Percentiles rank a stretch among this genome's conserved stretches.
phyloP scores from a whole-genome alignment of 2,329 filamentous ascomycete genomes.

The Zalaria obscura region DNA sequence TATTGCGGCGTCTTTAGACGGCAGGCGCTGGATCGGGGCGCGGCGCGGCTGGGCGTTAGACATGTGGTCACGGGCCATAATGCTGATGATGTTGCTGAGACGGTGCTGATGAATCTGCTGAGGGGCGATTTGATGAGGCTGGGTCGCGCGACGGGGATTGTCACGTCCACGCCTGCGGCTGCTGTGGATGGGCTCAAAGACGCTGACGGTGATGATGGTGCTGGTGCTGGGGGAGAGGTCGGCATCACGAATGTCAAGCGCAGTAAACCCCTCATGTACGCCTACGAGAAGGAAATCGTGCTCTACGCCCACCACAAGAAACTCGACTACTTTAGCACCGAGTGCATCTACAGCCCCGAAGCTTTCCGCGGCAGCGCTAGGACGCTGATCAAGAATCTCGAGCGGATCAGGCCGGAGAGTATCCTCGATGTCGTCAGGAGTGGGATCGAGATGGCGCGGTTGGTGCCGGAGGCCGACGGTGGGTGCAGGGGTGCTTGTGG shows the following conservation, averaged over 20 bases:
- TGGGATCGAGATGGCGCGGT: constrained; percentile 85
- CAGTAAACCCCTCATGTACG: constrained; percentile 94
- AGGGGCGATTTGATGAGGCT: constrained; percentile 79
- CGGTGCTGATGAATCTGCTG: constrained; percentile 91
- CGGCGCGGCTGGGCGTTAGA: constrained; percentile 70
- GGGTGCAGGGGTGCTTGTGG: constrained; percentile 35
- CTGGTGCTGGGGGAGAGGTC: constrained; percentile 8
- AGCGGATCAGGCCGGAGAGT: constrained; percentile 82
- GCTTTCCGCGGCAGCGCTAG: constrained; percentile 88
- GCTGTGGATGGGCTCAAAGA: constrained; percentile 3
- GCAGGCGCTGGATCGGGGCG: constrained; percentile 85
- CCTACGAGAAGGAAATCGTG: constrained; percentile 98
- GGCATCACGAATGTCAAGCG: constrained; percentile 69
- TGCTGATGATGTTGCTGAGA: constrained; percentile 93
- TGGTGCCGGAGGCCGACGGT: constrained; percentile 50
- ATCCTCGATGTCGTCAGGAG: constrained; percentile 91
- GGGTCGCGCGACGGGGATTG: constrained; percentile 77
- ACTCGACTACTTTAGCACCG: constrained; percentile 94
- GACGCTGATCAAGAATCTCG: constrained; percentile 85
- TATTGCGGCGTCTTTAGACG: constrained; percentile 95
- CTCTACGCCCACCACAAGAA: constrained; percentile 95
- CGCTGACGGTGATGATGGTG: constrained; percentile 9
- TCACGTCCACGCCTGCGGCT: constrained; percentile 46
- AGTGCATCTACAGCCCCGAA: constrained; percentile 96
- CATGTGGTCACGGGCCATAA: constrained; percentile 98